phyloP scores from a whole-genome alignment of 2,329 filamentous ascomycete genomes.

The Geosmithia putterillii region DNA sequence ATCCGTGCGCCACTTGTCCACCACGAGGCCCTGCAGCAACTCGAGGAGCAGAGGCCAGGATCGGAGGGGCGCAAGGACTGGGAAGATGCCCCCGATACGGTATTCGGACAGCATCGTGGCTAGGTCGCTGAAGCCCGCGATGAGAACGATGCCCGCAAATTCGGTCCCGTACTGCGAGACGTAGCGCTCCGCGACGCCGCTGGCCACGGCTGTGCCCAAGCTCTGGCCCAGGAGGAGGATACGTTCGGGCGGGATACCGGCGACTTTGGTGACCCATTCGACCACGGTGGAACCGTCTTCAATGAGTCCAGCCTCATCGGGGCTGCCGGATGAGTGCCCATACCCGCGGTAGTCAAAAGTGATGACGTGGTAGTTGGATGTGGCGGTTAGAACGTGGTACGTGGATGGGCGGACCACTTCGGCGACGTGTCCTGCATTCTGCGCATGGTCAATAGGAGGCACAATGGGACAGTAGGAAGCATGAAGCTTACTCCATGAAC shows the following conservation, averaged over 20 bases:
- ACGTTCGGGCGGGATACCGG: slow-evolving; percentile 52
- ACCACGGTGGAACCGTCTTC: slow-evolving; percentile 64
- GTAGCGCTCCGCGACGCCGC: slow-evolving; percentile 62
- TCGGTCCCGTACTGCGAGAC: slow-evolving; percentile 40
- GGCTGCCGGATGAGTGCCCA: slow-evolving; percentile 66
- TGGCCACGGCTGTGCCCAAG: slow-evolving; percentile 74
- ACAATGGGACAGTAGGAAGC: background rate
- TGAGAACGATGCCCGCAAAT: slow-evolving; percentile 70
- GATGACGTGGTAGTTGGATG: slow-evolving; percentile 68
- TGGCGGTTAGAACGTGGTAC: slow-evolving; percentile 65
- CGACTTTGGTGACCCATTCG: slow-evolving; percentile 55
- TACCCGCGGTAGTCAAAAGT: slow-evolving; percentile 87
- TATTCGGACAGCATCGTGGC: slow-evolving; percentile 65
- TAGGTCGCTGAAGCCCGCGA: slow-evolving; percentile 68
- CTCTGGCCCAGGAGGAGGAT: slow-evolving; percentile 81
- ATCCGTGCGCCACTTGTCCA: slow-evolving; percentile 74
- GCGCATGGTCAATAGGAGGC: slow-evolving; percentile 17
- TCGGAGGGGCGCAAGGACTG: slow-evolving; percentile 64
- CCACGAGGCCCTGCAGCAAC: slow-evolving; percentile 48
- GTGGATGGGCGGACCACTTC: slow-evolving; percentile 64
- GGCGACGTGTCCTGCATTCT: slow-evolving; percentile 80
- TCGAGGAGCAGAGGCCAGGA: slow-evolving; percentile 52
- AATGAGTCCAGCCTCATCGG: slow-evolving; percentile 71
- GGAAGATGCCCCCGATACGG: slow-evolving; percentile 64
- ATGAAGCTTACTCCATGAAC: slow-evolving; percentile 47